A percentile compares a stretch with the other conserved stretches of the same genome.
Conservation (phyloP, 495 filamentous ascomycete genomes). For the Tuber brumale region DNA sequence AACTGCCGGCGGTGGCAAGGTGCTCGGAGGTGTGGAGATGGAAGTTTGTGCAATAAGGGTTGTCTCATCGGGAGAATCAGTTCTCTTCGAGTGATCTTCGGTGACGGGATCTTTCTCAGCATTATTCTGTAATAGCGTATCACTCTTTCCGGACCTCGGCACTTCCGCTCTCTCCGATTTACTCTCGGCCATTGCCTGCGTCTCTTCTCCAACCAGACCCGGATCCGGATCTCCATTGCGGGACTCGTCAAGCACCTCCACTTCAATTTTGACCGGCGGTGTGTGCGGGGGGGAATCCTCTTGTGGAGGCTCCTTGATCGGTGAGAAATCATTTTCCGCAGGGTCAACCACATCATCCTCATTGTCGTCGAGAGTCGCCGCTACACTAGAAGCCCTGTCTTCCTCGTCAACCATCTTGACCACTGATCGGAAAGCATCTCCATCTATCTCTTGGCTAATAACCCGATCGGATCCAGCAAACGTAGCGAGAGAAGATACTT, state of each 20-base stretch:
- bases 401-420: conserved; percentile 19
- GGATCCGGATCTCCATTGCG: background rate
- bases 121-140: background rate
- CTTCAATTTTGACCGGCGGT: background rate
- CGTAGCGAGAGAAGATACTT: conserved; percentile 56
- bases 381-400: conserved; percentile 34
- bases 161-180: background rate
- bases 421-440: conserved; percentile 17
- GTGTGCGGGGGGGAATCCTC: background rate
- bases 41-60: conserved; percentile 1
- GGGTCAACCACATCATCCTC: conserved; percentile 40
- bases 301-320: conserved; percentile 12
- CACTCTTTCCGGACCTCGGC: background rate
- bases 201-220: background rate
- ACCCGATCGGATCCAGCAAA: conserved; percentile 50
- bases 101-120: conserved; percentile 20
- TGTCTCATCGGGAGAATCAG: conserved; percentile 18
- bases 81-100: conserved; percentile 25
- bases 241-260: background rate
- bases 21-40: conserved; percentile 14
- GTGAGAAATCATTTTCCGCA: conserved; percentile 5
- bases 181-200: background rate
- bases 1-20: conserved; percentile 17
- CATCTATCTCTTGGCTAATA: conserved; percentile 14
- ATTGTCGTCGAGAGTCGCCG: conserved; percentile 34